phyloP scores from a whole-genome alignment of 73 alveolate species.

The Symbiodinium natans region DNA sequence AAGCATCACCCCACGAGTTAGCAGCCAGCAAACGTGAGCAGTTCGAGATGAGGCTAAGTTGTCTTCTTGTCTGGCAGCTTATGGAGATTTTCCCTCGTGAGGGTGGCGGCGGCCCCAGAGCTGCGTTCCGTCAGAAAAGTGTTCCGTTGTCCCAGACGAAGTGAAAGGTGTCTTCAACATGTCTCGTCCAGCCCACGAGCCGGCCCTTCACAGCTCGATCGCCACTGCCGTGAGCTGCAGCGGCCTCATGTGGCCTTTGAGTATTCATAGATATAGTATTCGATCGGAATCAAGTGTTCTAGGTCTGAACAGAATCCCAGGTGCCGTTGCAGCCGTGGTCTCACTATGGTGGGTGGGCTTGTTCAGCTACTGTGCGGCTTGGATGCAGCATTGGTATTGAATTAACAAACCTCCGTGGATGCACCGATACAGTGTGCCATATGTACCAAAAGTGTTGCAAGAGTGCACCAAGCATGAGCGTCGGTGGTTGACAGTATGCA shows the following conservation, averaged over 20 bases:
- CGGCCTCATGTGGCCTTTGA: neutral
- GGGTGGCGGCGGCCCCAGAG: neutral
- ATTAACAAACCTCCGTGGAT: too few relatives aligned
- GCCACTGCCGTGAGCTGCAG: slow-evolving; percentile 14
- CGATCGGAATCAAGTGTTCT: neutral
- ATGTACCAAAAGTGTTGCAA: too few relatives aligned
- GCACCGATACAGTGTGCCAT: too few relatives aligned
- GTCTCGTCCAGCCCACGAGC: slow-evolving; percentile 39
- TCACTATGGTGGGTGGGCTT: slow-evolving; percentile 79
- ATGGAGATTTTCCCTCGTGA: slow-evolving; percentile 52
- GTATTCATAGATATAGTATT: neutral
- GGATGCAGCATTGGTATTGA: neutral
- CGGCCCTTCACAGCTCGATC: slow-evolving; percentile 55
- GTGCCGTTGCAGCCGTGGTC: slow-evolving; percentile 18
- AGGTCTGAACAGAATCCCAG: neutral
- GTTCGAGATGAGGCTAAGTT: slow-evolving; percentile 39
- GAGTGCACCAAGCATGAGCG: too few relatives aligned
- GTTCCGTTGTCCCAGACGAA: neutral
- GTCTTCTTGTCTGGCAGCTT: slow-evolving; percentile 55
- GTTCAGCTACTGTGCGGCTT: slow-evolving; percentile 49
- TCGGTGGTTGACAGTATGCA: too few relatives aligned
- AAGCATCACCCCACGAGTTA: too few relatives aligned
- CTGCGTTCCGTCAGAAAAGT: too few relatives aligned
- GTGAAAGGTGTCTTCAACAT: slow-evolving; percentile 24
- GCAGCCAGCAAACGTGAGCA: too few relatives aligned